Evolutionary conservation across 164 flowering plant genomes (phyloP).

Genomic region (Vitis cinerea): DNA sequence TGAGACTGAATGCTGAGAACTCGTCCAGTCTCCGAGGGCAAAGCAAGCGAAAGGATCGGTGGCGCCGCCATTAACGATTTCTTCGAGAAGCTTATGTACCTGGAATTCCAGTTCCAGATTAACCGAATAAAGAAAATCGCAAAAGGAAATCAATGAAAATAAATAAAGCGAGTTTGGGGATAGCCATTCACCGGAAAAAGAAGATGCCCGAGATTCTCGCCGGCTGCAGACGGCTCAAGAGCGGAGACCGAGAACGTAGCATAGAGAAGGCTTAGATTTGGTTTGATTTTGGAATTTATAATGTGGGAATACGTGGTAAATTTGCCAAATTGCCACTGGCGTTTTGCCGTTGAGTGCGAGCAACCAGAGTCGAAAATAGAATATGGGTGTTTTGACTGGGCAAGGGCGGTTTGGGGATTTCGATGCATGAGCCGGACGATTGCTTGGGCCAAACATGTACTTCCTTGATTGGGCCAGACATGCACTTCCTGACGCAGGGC

Average conservation of each 20-base stretch:
- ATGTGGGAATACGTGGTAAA: too few relatives aligned
- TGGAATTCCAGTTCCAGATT: slow-evolving; percentile 4
- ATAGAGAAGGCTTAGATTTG: neutral
- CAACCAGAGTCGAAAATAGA: too few relatives aligned
- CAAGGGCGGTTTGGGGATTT: too few relatives aligned
- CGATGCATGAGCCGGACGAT: too few relatives aligned
- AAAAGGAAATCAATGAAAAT: neutral
- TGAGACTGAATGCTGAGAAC: slow-evolving; percentile 98
- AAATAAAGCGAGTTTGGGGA: neutral
- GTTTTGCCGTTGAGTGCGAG: too few relatives aligned
- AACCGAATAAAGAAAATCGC: neutral
- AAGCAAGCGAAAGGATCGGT: slow-evolving; percentile 81
- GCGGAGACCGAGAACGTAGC: slow-evolving; percentile 9
- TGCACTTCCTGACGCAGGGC: too few relatives aligned
- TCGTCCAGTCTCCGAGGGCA: slow-evolving; percentile 92
- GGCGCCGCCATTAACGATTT: slow-evolving; percentile 53
- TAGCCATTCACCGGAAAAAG: slow-evolving; percentile 8
- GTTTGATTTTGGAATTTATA: too few relatives aligned
- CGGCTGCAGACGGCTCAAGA: neutral
- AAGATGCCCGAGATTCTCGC: neutral
- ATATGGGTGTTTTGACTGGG: too few relatives aligned
- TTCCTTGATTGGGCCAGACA: too few relatives aligned
- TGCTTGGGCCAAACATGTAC: too few relatives aligned
- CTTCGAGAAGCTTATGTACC: slow-evolving; percentile 23
- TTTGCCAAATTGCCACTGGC: too few relatives aligned